Conservation (phyloP, 2,329 filamentous ascomycete species). For the Fusarium sp. region DNA sequence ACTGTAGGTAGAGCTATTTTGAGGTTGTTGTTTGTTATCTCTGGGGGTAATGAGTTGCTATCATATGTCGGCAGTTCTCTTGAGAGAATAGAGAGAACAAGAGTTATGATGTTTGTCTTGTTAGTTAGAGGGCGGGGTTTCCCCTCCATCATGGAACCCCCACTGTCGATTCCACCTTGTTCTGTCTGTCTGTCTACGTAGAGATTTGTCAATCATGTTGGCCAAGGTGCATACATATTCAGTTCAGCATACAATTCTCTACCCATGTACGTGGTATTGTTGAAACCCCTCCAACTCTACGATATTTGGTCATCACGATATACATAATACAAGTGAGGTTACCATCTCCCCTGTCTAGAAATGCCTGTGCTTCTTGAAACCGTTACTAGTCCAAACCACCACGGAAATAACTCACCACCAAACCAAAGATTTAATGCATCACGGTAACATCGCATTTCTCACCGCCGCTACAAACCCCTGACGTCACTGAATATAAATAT, state of each 20-base stretch:
- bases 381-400: neutral
- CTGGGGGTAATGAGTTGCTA: neutral
- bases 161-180: neutral
- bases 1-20: neutral
- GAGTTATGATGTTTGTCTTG: slow-evolving; percentile 1
- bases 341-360: neutral
- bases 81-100: slow-evolving; percentile 6
- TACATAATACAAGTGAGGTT: neutral
- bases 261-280: neutral
- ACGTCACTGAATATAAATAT: slow-evolving; percentile 3
- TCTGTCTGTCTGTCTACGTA: neutral
- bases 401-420: slow-evolving; percentile 9
- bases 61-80: slow-evolving; percentile 17
- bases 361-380: neutral
- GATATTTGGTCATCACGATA: neutral
- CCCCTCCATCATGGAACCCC: slow-evolving; percentile 15
- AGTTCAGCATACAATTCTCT: neutral
- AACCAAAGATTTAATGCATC: neutral
- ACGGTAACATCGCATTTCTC: neutral
- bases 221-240: neutral
- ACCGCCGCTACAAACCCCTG: slow-evolving; percentile 11
- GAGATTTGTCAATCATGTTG: neutral
- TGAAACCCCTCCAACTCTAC: neutral
- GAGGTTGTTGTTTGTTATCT: neutral
- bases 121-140: slow-evolving; percentile 13